phyloP scores from a whole-genome alignment of 2,329 filamentous ascomycete genomes.

The Myriangium duriaei region DNA sequence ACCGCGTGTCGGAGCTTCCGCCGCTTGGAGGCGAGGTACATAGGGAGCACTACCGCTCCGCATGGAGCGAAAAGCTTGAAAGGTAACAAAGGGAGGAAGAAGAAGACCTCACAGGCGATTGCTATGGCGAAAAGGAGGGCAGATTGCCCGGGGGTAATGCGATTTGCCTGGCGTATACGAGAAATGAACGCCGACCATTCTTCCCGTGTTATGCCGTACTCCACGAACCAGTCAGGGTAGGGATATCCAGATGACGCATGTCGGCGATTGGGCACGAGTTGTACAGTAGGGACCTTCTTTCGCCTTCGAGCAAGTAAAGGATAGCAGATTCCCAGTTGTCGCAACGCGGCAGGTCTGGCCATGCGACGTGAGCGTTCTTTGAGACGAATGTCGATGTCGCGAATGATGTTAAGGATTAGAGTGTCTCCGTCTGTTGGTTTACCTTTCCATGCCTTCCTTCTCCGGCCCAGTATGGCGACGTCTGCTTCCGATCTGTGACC shows the following conservation, averaged over 20 bases:
- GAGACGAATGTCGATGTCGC: neutral
- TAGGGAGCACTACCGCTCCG: neutral
- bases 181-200: constrained; percentile 7
- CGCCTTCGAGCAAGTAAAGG: neutral
- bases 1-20: constrained; percentile 5
- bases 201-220: constrained; percentile 8
- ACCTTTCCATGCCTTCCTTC: neutral
- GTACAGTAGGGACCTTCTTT: neutral
- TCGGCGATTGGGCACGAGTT: constrained; percentile 5
- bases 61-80: neutral
- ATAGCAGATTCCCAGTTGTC: constrained; percentile 1
- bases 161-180: constrained; percentile 5
- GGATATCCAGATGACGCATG: constrained; percentile 10
- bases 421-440: neutral
- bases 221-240: constrained; percentile 6
- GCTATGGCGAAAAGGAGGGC: neutral
- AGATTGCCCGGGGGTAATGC: constrained; percentile 1
- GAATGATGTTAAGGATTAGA: neutral
- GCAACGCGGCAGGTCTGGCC: neutral
- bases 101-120: neutral
- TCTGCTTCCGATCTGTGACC: neutral
- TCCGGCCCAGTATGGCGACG: neutral
- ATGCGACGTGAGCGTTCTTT: constrained; percentile 2
- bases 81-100: constrained; percentile 5
- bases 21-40: constrained; percentile 4